These are phyloP conservation scores for Yarrowia sp. DNA, from an alignment of 805 yeast species.

Conservation along the genomic window DNA sequence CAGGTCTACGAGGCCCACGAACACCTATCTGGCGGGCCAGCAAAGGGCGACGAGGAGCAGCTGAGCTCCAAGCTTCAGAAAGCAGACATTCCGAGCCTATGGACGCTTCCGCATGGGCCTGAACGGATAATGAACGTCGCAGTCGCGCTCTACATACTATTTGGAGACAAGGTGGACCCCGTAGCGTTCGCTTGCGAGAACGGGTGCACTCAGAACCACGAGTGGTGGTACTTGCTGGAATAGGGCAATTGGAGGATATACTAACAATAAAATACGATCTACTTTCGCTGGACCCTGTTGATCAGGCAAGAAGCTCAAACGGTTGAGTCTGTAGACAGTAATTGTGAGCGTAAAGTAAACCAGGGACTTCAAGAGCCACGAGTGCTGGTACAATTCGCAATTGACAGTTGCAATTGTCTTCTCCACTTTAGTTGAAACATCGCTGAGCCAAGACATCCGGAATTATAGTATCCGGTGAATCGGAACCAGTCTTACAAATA, in stretches of 20 bases:
- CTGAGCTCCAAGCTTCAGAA: not conserved
- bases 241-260: not conserved
- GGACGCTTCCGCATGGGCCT: constrained; percentile 15
- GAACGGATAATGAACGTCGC: constrained; percentile 13
- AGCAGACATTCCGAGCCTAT: constrained; percentile 18
- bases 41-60: not conserved
- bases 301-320: too few relatives aligned
- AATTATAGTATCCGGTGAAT: too few relatives aligned
- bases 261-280: too few relatives aligned
- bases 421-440: too few relatives aligned
- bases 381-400: too few relatives aligned
- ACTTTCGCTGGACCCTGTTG: too few relatives aligned
- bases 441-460: too few relatives aligned
- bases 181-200: constrained; percentile 5
- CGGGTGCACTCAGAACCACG: not conserved
- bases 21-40: not conserved
- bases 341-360: too few relatives aligned
- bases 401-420: too few relatives aligned
- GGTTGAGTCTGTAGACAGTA: too few relatives aligned
- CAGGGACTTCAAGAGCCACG: too few relatives aligned
- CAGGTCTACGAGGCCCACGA: constrained; percentile 3
- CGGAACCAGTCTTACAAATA: too few relatives aligned
- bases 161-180: constrained; percentile 16
- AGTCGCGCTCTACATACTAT: not conserved
- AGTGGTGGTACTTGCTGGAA: constrained; percentile 15